phyloP scores from a whole-genome alignment of 2,329 filamentous ascomycete species.

The Leptographium radiaticola region DNA sequence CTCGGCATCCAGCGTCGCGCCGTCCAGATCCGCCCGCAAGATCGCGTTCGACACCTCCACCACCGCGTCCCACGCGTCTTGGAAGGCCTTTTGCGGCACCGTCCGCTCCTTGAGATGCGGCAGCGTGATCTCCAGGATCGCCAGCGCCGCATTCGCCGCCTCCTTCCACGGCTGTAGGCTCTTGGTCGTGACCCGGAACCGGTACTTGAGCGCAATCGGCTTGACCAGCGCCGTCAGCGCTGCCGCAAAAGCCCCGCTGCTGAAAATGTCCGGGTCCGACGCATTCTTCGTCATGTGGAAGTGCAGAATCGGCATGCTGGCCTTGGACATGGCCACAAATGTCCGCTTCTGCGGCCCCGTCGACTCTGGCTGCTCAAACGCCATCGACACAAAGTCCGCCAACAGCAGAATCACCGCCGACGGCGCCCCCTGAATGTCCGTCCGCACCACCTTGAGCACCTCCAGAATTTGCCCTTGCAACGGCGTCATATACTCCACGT shows the following conservation, averaged over 20 bases:
- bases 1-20: constrained; percentile 24
- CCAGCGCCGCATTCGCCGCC: constrained; percentile 58
- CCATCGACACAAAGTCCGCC: constrained; percentile 57
- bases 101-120: constrained; percentile 40
- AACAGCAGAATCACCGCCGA: constrained; percentile 56
- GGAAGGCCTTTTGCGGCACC: constrained; percentile 30
- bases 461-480: constrained; percentile 59
- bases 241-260: constrained; percentile 49
- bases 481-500: constrained; percentile 59
- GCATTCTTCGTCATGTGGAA: constrained; percentile 46
- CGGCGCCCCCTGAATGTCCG: constrained; percentile 50
- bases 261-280: constrained; percentile 53
- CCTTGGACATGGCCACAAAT: constrained; percentile 81
- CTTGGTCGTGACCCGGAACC: constrained; percentile 59
- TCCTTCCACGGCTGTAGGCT: constrained; percentile 64
- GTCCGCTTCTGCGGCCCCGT: constrained; percentile 44
- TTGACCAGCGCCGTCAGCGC: constrained; percentile 54
- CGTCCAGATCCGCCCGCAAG: constrained; percentile 47
- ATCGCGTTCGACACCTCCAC: constrained; percentile 56
- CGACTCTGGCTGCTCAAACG: constrained; percentile 36
- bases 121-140: constrained; percentile 54
- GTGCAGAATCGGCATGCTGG: constrained; percentile 59
- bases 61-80: constrained; percentile 57
- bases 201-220: constrained; percentile 70
- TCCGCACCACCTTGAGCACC: constrained; percentile 53